Conservation (phyloP, 495 filamentous ascomycete species). For the Hypoxylon fuscum region DNA sequence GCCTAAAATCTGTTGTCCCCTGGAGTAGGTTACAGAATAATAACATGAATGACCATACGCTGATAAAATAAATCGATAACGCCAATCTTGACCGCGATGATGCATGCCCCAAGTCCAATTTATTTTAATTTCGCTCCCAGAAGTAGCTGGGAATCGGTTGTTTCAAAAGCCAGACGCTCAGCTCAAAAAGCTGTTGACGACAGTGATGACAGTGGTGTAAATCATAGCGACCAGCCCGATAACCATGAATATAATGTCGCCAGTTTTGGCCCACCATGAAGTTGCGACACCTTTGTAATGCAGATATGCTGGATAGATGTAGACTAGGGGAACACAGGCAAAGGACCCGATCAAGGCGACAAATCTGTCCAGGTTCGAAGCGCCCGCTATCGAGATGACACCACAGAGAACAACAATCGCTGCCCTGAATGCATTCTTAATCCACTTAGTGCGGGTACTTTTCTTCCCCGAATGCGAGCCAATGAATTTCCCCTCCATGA, state of each 20-base stretch:
- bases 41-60: conserved; percentile 1
- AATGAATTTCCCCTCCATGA: conserved; percentile 65
- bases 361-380: conserved; percentile 70
- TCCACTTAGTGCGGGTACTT: conserved; percentile 66
- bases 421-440: conserved; percentile 68
- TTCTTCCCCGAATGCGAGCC: conserved; percentile 65
- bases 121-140: background rate
- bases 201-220: conserved; percentile 68
- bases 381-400: conserved; percentile 60
- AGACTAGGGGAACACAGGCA: conserved; percentile 85
- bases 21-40: no score
- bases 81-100: conserved; percentile 8
- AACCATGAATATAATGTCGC: conserved; percentile 64
- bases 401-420: conserved; percentile 59
- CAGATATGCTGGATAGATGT: conserved; percentile 84
- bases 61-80: conserved; percentile 11
- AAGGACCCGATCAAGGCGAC: conserved; percentile 70
- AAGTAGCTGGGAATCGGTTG: background rate
- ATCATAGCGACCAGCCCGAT: conserved; percentile 67
- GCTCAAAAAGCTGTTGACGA: conserved; percentile 54
- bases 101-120: background rate
- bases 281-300: conserved; percentile 68
- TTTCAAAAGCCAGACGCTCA: conserved; percentile 4
- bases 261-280: conserved; percentile 54
- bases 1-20: no score